phyloP scores from a whole-genome alignment of 306 rosid species.

The Quercus berberidifolia region DNA sequence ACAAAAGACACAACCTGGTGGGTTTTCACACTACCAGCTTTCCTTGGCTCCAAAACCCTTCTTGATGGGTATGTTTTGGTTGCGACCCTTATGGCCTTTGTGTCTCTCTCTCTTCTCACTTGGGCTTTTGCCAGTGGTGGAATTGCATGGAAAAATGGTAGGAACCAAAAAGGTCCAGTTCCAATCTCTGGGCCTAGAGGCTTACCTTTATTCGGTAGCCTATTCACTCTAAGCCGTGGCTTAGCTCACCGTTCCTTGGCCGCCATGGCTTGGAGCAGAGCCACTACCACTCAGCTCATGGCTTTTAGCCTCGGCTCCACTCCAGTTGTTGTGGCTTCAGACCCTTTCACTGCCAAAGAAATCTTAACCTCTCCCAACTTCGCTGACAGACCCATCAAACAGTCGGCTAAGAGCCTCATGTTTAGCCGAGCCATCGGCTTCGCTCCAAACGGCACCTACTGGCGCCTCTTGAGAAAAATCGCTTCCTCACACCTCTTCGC shows the following conservation, averaged over 20 bases:
- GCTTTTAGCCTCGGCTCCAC: slow-evolving; percentile 57
- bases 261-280: slow-evolving; percentile 27
- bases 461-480: slow-evolving; percentile 46
- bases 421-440: slow-evolving; percentile 60
- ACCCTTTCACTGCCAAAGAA: slow-evolving; percentile 39
- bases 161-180: slow-evolving; percentile 23
- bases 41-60: slow-evolving; percentile 26
- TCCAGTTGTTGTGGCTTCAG: slow-evolving; percentile 45
- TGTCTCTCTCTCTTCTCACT: slow-evolving; percentile 16
- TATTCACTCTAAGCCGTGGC: slow-evolving; percentile 37
- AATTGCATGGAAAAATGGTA: slow-evolving; percentile 49
- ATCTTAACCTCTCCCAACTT: slow-evolving; percentile 43
- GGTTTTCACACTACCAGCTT: slow-evolving; percentile 39
- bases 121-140: slow-evolving; percentile 47
- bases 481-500: slow-evolving; percentile 54
- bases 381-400: slow-evolving; percentile 53
- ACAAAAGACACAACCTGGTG: slow-evolving; percentile 35
- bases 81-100: not conserved
- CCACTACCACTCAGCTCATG: slow-evolving; percentile 30
- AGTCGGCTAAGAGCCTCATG: slow-evolving; percentile 47
- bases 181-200: slow-evolving; percentile 42
- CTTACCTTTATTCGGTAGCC: slow-evolving; percentile 41
- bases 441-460: slow-evolving; percentile 53
- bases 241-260: slow-evolving; percentile 51
- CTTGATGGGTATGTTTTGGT: slow-evolving; percentile 20